Evolutionary conservation across 1,139 yeast genomes (phyloP), one percentile per base, ranked within the genome.

Genomic region (Arxiozyma heterogenica): DNA sequence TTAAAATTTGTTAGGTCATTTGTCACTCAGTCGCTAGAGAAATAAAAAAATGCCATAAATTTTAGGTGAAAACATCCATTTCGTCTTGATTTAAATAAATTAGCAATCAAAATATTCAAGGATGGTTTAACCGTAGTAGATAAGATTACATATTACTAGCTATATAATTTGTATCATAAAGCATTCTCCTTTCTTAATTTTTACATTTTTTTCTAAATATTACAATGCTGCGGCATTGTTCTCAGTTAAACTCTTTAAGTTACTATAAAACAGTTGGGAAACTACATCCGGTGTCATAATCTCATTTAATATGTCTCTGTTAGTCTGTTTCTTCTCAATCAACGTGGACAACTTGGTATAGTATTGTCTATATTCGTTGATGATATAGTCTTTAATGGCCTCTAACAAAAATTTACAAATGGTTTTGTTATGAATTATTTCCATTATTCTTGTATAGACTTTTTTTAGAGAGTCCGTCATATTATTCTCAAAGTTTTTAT

Each of bases 321-420:
- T 20, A 15, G 42, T 21, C 21, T 41, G 46, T 4, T 42, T 23
- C 6, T 4, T 23, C 4, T 42, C 46, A 11, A 27, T 23, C 41
- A 39, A n/a, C 1, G 11, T 15, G 18, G 34, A 23, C 4, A 43
- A 27, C 4, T 20, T 23, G 17, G 25, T 6, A n/a, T 39, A 44
- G 57, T 75, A 81, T 12, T 61, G 65, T 42, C 75, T 77, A 61
- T 83, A 83, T 17, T 73, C 69, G 50, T 75, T 77, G 47, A 79
- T 66, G 17, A 82, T 72, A 42, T 76, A 72, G 55, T 82, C 85
- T 58, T 81, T 84, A 38, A 81, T 74, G 7, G 86, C 84, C 61
- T 82, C 86, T 47, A 76, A 76, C 63, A 80, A 75, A 70, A 71
- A 75, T 47, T 69, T 75, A 51, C 76, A 71, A 8, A 82, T 74